Evolutionary conservation across 192 early-diverging fungal species (phyloP).

Genomic region (Coemansia guatemalensis): DNA sequence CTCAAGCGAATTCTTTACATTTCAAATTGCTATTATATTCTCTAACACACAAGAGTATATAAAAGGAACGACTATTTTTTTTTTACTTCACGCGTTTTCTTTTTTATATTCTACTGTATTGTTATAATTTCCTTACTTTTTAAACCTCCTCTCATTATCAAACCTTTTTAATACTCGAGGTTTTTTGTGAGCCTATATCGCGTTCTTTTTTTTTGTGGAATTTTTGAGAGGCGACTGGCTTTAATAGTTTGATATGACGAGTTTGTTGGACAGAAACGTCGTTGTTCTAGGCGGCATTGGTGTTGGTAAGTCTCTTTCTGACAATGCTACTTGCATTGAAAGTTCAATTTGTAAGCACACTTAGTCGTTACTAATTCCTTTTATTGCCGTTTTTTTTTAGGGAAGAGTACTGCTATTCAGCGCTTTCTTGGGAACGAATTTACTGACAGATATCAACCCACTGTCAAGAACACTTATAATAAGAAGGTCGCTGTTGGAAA

Average conservation of each 20-base stretch:
- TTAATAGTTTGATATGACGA: conserved; percentile 4
- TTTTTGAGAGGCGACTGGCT: neutral
- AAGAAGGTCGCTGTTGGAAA: conserved; percentile 81
- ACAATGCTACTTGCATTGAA: too few relatives aligned
- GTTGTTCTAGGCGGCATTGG: conserved; percentile 38
- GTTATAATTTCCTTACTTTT: neutral
- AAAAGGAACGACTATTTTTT: too few relatives aligned
- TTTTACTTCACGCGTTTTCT: too few relatives aligned
- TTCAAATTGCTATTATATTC: neutral
- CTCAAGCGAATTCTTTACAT: neutral
- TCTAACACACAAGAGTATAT: too few relatives aligned
- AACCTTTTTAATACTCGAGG: too few relatives aligned
- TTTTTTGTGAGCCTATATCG: too few relatives aligned
- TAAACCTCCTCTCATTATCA: too few relatives aligned
- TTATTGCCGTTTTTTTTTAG: too few relatives aligned
- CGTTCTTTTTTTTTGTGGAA: neutral
- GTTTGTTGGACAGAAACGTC: conserved; percentile 41
- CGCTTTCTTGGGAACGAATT: conserved; percentile 94
- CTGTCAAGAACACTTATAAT: conserved; percentile 89
- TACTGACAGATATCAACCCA: conserved; percentile 91
- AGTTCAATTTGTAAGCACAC: too few relatives aligned
- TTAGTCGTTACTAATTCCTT: too few relatives aligned
- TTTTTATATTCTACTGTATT: too few relatives aligned
- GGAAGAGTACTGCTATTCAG: conserved; percentile 87
- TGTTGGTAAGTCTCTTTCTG: conserved; percentile 24